phyloP scores from a whole-genome alignment of 139 green algal species.

The Volvox reticuliferus region DNA sequence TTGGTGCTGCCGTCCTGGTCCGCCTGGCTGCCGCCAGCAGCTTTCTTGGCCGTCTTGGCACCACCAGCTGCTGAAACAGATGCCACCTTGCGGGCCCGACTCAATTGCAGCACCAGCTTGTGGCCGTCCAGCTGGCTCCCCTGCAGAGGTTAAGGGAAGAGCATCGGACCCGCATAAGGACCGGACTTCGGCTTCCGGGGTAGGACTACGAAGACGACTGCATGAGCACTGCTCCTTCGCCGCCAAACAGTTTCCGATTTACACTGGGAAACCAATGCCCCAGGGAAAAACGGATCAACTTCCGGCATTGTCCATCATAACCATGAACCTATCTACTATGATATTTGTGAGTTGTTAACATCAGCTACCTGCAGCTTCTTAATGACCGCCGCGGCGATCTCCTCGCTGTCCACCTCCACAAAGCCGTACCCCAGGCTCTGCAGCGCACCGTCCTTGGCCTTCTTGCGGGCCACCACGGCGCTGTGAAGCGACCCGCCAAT shows the following conservation, averaged over 20 bases:
- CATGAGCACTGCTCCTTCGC: too few relatives aligned
- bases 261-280: too few relatives aligned
- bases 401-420: conserved; percentile 86
- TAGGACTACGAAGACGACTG: too few relatives aligned
- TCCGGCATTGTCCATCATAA: too few relatives aligned
- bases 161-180: too few relatives aligned
- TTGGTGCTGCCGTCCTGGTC: conserved; percentile 67
- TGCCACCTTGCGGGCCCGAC: conserved; percentile 44
- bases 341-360: background rate
- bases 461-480: conserved; percentile 56
- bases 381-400: conserved; percentile 74
- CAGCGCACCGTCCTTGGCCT: conserved; percentile 4
- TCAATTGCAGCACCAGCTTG: conserved; percentile 89
- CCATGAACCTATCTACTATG: background rate
- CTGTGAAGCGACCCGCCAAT: conserved; percentile 70
- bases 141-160: conserved; percentile 58
- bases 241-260: too few relatives aligned
- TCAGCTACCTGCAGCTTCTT: conserved; percentile 67
- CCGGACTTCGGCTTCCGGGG: too few relatives aligned
- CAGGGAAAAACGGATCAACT: too few relatives aligned
- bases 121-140: conserved; percentile 91
- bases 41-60: conserved; percentile 16
- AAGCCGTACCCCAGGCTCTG: conserved; percentile 84
- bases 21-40: background rate
- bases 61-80: conserved; percentile 4